Percentiles rank a stretch among this genome's conserved stretches.
phyloP scores from a whole-genome alignment of 108 stramenopile species.

The Cyclostephanos tholiformis region DNA sequence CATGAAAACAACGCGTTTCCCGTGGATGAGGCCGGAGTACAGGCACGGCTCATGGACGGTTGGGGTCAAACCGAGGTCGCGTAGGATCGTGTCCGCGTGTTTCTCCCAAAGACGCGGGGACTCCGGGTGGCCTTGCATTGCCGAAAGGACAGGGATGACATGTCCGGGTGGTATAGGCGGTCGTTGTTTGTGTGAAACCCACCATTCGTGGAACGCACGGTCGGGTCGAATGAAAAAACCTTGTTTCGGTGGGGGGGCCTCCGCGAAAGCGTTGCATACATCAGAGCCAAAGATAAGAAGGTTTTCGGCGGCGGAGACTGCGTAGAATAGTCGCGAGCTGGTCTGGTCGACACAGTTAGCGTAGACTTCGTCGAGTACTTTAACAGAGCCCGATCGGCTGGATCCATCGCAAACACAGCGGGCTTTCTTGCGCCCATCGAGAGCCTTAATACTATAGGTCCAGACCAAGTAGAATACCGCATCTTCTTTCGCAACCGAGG shows the following conservation, averaged over 20 bases:
- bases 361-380: background rate
- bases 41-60: slow-evolving; percentile 21
- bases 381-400: background rate
- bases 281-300: background rate
- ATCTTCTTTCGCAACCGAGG: background rate
- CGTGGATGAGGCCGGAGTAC: slow-evolving; percentile 1
- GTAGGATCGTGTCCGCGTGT: slow-evolving; percentile 5
- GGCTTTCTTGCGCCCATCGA: slow-evolving; percentile 18
- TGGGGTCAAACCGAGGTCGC: background rate
- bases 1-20: no score
- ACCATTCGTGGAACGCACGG: slow-evolving; percentile 5
- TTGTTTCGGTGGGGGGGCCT: background rate
- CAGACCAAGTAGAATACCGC: slow-evolving; percentile 8
- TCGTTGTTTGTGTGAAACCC: background rate
- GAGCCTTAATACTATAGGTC: slow-evolving; percentile 10
- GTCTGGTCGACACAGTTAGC: background rate
- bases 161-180: background rate
- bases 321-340: background rate
- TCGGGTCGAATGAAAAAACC: background rate
- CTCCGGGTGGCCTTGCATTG: slow-evolving; percentile 21
- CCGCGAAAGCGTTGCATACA: background rate
- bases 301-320: background rate
- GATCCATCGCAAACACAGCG: slow-evolving; percentile 13
- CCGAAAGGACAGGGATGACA: background rate
- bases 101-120: slow-evolving; percentile 27